phyloP scores from a whole-genome alignment of 106 monocot species.

The Chionographis japonica region DNA sequence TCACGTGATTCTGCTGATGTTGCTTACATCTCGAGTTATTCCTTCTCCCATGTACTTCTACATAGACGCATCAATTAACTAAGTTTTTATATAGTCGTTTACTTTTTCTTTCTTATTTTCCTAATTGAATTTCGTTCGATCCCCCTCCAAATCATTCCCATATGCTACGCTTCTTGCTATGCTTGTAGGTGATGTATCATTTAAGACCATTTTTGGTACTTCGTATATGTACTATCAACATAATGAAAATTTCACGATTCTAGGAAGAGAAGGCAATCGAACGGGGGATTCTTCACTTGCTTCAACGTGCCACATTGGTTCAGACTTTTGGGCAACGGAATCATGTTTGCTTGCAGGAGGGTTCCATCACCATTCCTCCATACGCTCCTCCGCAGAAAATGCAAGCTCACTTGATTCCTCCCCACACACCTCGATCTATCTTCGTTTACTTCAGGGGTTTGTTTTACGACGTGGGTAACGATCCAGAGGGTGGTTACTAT shows the following conservation, averaged over 20 bases:
- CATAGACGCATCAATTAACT: no score
- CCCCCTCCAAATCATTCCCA: no score
- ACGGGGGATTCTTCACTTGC: slow-evolving; percentile 73
- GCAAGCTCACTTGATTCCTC: slow-evolving; percentile 76
- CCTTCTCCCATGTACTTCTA: no score
- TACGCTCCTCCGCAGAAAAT: slow-evolving; percentile 86
- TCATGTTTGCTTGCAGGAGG: slow-evolving; percentile 79
- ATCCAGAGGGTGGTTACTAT: slow-evolving; percentile 86
- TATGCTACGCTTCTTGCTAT: no score
- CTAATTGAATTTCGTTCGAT: no score
- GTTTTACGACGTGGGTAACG: slow-evolving; percentile 76
- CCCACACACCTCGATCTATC: slow-evolving; percentile 73
- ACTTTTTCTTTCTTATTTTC: no score
- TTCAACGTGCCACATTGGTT: slow-evolving; percentile 67
- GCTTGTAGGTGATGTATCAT: no score
- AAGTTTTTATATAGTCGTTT: no score
- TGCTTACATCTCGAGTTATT: no score
- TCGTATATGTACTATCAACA: no score
- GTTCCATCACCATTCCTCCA: slow-evolving; percentile 78
- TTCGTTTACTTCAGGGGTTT: slow-evolving; percentile 83
- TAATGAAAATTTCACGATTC: background rate
- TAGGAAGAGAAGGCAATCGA: slow-evolving; percentile 82
- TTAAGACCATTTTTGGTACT: no score
- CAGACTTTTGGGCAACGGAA: slow-evolving; percentile 79
- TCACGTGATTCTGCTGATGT: no score